Percentiles rank a stretch among this genome's conserved stretches.
phyloP scores from a whole-genome alignment of 495 filamentous ascomycete species.

The Staphylotrichum longicolle region DNA sequence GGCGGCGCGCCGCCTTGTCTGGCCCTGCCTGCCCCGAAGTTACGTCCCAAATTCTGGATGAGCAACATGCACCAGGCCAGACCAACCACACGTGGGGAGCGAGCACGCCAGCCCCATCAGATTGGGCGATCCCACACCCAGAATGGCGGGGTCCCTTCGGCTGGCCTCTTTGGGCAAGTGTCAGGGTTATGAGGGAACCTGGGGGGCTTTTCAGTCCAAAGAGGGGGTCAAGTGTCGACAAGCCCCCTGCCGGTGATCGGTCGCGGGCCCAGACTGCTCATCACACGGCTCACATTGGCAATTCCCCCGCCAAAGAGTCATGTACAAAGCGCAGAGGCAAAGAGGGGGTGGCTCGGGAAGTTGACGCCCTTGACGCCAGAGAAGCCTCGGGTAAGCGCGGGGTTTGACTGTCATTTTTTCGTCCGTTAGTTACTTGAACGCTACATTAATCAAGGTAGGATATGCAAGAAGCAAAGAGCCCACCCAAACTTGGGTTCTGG shows the following conservation, averaged over 20 bases:
- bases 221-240: neutral
- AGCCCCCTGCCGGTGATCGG: conserved; percentile 2
- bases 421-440: too few species aligned
- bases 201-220: neutral
- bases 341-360: neutral
- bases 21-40: too few species aligned
- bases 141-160: neutral
- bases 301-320: neutral
- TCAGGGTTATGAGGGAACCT: neutral
- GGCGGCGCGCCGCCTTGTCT: too few species aligned
- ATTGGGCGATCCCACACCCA: neutral
- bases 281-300: conserved; percentile 10
- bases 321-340: too few species aligned
- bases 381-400: neutral
- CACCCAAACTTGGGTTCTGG: too few species aligned
- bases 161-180: conserved; percentile 10
- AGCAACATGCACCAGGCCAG: too few species aligned
- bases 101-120: neutral
- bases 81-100: neutral
- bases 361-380: neutral
- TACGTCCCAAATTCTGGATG: too few species aligned
- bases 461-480: too few species aligned
- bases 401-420: neutral
- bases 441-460: too few species aligned
- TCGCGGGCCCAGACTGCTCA: conserved; percentile 3